These are phyloP conservation scores for Rosa hybrid DNA, from an alignment of 331 rosid species.

Conservation along the genomic window DNA sequence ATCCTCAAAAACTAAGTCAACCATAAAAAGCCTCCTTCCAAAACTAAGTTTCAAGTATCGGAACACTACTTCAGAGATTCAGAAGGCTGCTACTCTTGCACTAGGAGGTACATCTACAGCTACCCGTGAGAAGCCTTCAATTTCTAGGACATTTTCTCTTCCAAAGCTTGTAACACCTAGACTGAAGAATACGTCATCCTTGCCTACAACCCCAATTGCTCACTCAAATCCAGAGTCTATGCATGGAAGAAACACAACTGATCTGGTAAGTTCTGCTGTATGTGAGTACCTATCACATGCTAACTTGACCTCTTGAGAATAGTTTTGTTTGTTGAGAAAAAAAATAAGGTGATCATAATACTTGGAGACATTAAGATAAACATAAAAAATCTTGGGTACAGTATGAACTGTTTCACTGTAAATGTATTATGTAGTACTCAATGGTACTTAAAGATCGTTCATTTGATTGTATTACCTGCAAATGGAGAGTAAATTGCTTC, in stretches of 20 bases:
- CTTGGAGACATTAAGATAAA: not conserved
- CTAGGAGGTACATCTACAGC: slow-evolving; percentile 41
- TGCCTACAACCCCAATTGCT: slow-evolving; percentile 56
- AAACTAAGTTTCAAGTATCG: slow-evolving; percentile 54
- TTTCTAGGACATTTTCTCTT: slow-evolving; percentile 63
- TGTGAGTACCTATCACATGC: slow-evolving; percentile 34
- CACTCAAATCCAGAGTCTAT: slow-evolving; percentile 58
- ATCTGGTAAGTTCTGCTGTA: slow-evolving; percentile 27
- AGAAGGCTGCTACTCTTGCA: slow-evolving; percentile 55
- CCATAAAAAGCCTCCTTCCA: slow-evolving; percentile 50
- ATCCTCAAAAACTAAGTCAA: slow-evolving; percentile 40
- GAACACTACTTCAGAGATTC: slow-evolving; percentile 50
- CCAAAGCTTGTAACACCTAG: slow-evolving; percentile 40
- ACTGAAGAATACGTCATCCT: slow-evolving; percentile 46
- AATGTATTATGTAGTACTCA: not conserved
- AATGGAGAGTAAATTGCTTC: not conserved
- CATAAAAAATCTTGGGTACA: not conserved
- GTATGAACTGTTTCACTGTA: not conserved
- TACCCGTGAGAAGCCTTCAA: slow-evolving; percentile 43
- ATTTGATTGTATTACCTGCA: not conserved
- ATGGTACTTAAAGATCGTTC: too few species aligned
- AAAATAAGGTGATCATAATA: not conserved
- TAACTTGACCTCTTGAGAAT: slow-evolving; percentile 12
- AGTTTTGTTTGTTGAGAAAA: not conserved
- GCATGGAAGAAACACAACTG: slow-evolving; percentile 47